Percentiles rank a stretch among this genome's conserved stretches.
Conservation (phyloP, 306 rosid genomes). For the Comarum palustre region DNA sequence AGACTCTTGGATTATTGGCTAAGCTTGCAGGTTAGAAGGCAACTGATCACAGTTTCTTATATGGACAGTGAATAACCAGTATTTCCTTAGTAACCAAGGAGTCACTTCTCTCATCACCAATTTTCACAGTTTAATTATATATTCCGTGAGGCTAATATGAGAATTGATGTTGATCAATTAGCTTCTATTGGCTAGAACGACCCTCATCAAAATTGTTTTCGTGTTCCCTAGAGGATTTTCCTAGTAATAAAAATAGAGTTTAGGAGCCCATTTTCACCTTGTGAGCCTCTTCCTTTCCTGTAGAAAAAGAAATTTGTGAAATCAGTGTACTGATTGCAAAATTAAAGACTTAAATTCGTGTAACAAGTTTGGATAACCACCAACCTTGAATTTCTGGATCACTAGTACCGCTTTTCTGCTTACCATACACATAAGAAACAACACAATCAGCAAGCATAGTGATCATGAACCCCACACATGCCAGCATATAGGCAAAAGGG, state of each 20-base stretch:
- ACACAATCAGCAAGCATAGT: conserved; percentile 64
- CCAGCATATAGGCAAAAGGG: conserved; percentile 74
- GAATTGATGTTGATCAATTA: background rate
- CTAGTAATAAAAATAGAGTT: background rate
- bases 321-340: background rate
- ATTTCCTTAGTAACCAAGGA: background rate
- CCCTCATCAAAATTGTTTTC: background rate
- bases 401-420: conserved; percentile 22
- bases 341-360: background rate
- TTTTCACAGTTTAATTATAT: background rate
- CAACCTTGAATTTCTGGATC: conserved; percentile 40
- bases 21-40: background rate
- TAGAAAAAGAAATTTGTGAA: background rate
- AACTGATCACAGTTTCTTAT: background rate
- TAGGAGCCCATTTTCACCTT: conserved; percentile 5
- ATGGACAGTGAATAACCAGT: background rate
- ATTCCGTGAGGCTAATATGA: background rate
- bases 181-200: background rate
- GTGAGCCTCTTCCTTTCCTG: conserved; percentile 1
- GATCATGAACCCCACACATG: conserved; percentile 56
- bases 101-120: background rate
- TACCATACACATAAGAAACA: conserved; percentile 39
- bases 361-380: background rate
- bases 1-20: background rate
- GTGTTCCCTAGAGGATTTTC: background rate